These are phyloP conservation scores for Ustilago cynodontis DNA, from an alignment of 1,284 basidiomycete species.

Conservation along the genomic window DNA sequence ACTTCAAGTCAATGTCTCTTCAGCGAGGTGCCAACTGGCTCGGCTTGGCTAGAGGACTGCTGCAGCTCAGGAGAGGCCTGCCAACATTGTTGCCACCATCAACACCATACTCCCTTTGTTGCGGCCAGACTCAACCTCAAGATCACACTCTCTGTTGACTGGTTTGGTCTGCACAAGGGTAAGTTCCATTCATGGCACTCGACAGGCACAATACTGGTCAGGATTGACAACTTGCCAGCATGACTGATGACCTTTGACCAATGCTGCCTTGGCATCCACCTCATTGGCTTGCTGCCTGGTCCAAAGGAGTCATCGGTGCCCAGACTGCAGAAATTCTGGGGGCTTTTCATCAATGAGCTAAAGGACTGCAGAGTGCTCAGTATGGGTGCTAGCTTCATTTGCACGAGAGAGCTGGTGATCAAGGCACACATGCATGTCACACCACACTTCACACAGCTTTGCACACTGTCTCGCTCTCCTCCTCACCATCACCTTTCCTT, in stretches of 20 bases:
- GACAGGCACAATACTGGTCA: constrained; percentile 5
- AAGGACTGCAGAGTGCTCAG: too few species aligned
- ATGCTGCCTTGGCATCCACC: constrained; percentile 3
- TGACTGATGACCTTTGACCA: background rate
- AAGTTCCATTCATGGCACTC: background rate
- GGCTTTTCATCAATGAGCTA: constrained; percentile 11
- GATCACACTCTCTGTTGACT: constrained; percentile 18
- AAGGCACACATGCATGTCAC: too few species aligned
- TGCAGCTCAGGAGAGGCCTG: too few species aligned
- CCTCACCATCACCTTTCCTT: too few species aligned
- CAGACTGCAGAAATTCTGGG: background rate
- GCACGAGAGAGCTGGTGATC: too few species aligned
- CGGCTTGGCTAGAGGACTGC: too few species aligned
- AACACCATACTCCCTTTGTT: background rate
- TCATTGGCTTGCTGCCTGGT: constrained; percentile 10
- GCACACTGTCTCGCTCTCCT: too few species aligned
- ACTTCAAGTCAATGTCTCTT: too few species aligned
- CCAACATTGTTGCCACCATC: too few species aligned
- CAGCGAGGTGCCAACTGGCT: too few species aligned
- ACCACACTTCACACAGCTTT: too few species aligned
- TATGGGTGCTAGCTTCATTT: too few species aligned
- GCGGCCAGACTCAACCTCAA: background rate
- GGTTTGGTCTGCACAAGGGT: constrained; percentile 13
- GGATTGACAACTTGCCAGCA: constrained; percentile 10
- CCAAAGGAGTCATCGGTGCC: background rate